Evolutionary conservation across 169 alveolate genomes (phyloP).

Genomic region (Eimeria falciformis): DNA sequence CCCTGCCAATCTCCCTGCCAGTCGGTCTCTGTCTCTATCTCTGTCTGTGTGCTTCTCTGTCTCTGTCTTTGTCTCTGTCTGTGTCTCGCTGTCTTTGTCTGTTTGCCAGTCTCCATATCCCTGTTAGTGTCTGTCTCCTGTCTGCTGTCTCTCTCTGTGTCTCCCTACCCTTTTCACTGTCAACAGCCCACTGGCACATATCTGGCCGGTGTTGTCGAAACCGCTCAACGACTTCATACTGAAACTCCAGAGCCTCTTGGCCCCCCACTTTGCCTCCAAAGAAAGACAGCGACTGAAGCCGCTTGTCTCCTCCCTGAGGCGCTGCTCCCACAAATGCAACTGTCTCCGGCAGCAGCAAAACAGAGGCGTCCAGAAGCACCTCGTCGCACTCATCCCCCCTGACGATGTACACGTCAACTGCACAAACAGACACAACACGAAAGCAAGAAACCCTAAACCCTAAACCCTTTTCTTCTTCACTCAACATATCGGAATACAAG

Average conservation of each 20-base stretch:
- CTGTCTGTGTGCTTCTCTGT: no score
- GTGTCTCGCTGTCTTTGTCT: no score
- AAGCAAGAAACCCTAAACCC: no score
- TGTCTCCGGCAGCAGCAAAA: neutral
- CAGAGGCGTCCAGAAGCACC: neutral
- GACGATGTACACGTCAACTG: slow-evolving; percentile 2
- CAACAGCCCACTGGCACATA: neutral
- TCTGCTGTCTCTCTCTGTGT: no score
- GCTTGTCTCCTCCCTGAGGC: neutral
- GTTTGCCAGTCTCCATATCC: no score
- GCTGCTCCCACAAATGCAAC: neutral
- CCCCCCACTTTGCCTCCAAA: neutral
- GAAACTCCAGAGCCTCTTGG: neutral
- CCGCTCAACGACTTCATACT: neutral
- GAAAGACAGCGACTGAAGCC: neutral
- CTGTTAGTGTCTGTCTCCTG: no score
- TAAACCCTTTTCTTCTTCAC: no score
- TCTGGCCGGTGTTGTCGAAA: slow-evolving; percentile 1
- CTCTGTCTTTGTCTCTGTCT: no score
- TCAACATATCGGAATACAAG: no score
- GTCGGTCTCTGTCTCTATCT: no score
- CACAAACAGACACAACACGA: neutral
- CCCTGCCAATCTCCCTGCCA: no score
- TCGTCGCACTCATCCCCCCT: neutral
- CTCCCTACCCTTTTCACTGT: neutral